Percentiles rank a stretch among this genome's conserved stretches.
These are phyloP conservation scores for Achaetomium macrosporum DNA, from an alignment of 2,329 filamentous ascomycete species.

Conservation along the genomic window DNA sequence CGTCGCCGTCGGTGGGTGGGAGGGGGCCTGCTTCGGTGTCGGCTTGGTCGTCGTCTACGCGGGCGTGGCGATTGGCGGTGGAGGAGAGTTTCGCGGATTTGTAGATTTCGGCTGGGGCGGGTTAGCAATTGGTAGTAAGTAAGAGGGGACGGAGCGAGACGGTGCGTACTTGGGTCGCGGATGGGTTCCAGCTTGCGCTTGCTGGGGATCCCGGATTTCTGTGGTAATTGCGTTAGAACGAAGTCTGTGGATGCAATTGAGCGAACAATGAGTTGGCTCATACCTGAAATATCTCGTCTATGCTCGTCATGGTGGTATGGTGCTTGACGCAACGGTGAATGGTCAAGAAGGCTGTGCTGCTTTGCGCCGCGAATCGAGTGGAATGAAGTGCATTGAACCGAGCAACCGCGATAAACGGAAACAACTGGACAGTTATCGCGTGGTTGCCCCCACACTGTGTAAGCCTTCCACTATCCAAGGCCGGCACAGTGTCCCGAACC, in stretches of 20 bases:
- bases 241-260: neutral
- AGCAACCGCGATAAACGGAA: too few species aligned
- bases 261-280: constrained; percentile 10
- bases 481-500: too few species aligned
- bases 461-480: too few species aligned
- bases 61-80: constrained; percentile 41
- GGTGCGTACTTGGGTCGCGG: constrained; percentile 53
- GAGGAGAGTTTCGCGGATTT: constrained; percentile 52
- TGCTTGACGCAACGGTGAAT: neutral
- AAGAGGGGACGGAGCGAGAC: neutral
- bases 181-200: constrained; percentile 60
- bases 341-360: neutral
- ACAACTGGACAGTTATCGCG: too few species aligned
- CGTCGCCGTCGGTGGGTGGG: constrained; percentile 38
- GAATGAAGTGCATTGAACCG: too few species aligned
- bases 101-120: constrained; percentile 51
- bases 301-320: constrained; percentile 43
- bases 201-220: constrained; percentile 43
- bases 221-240: constrained; percentile 5
- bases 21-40: constrained; percentile 44
- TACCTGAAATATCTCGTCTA: constrained; percentile 56
- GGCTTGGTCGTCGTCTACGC: constrained; percentile 39
- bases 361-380: neutral
- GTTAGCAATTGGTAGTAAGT: constrained; percentile 2
- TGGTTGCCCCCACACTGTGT: too few species aligned